phyloP scores from a whole-genome alignment of 2,329 filamentous ascomycete genomes.

The Epichloe baconii region DNA sequence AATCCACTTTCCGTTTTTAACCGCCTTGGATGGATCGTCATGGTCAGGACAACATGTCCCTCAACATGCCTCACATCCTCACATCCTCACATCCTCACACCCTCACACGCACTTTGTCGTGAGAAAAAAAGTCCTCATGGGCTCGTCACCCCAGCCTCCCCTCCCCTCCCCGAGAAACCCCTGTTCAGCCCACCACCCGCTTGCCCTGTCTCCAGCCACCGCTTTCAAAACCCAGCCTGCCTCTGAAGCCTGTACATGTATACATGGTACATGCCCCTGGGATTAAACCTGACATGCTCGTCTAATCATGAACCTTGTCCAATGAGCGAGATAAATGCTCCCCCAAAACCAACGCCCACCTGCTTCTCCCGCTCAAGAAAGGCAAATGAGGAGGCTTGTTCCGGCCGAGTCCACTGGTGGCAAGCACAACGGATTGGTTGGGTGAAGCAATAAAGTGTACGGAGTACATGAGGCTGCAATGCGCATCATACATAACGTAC shows the following conservation, averaged over 20 bases:
- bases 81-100: not conserved
- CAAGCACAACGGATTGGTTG: not conserved
- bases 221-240: not conserved
- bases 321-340: too few relatives aligned
- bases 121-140: not conserved
- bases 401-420: not conserved
- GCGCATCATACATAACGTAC: not conserved
- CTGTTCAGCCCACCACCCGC: not conserved
- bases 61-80: not conserved
- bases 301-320: too few relatives aligned
- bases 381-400: not conserved
- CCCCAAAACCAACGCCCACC: not conserved
- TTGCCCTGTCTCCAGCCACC: not conserved
- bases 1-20: not conserved
- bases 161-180: not conserved
- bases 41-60: not conserved
- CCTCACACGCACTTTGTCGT: not conserved
- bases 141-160: not conserved
- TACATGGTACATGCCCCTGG: too few relatives aligned
- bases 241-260: too few relatives aligned
- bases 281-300: not conserved
- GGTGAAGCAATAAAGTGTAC: not conserved
- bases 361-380: not conserved
- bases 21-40: not conserved
- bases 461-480: not conserved